These are phyloP conservation scores for Moelleriella libera DNA, from an alignment of 2,329 filamentous ascomycete species.

Conservation along the genomic window DNA sequence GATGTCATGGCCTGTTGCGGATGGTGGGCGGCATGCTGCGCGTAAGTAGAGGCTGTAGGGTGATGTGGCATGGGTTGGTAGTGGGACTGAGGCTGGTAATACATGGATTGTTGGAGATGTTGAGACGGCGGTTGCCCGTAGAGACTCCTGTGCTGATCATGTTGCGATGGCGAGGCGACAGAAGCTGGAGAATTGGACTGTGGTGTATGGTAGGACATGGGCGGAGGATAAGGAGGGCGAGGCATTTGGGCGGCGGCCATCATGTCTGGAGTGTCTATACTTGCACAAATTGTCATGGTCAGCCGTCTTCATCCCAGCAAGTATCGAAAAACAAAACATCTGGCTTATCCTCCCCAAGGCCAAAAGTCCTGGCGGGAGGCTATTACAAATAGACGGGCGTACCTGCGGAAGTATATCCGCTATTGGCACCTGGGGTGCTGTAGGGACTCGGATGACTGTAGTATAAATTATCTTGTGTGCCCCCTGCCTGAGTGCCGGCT, in stretches of 20 bases:
- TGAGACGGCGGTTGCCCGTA: constrained; percentile 71
- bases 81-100: constrained; percentile 48
- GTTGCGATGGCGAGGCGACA: constrained; percentile 74
- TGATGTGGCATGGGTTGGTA: constrained; percentile 55
- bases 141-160: constrained; percentile 79
- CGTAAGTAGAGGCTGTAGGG: constrained; percentile 43
- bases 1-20: constrained; percentile 41
- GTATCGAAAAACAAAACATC: neutral
- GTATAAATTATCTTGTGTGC: constrained; percentile 56
- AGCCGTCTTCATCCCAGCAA: neutral
- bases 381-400: constrained; percentile 23
- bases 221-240: constrained; percentile 61
- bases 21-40: constrained; percentile 37
- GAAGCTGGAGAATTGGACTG: constrained; percentile 92
- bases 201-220: constrained; percentile 82
- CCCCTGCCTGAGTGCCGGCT: constrained; percentile 45
- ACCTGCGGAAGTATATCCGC: constrained; percentile 82
- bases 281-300: neutral
- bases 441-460: constrained; percentile 70
- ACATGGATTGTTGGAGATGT: constrained; percentile 69
- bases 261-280: constrained; percentile 48
- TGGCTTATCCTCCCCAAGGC: too few relatives aligned
- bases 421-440: constrained; percentile 66
- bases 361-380: neutral
- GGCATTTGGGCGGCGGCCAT: constrained; percentile 57